Evolutionary conservation across 1,284 basidiomycete genomes (phyloP), one percentile per base, ranked within the genome.

Genomic region (Ceratobasidium sp.): DNA sequence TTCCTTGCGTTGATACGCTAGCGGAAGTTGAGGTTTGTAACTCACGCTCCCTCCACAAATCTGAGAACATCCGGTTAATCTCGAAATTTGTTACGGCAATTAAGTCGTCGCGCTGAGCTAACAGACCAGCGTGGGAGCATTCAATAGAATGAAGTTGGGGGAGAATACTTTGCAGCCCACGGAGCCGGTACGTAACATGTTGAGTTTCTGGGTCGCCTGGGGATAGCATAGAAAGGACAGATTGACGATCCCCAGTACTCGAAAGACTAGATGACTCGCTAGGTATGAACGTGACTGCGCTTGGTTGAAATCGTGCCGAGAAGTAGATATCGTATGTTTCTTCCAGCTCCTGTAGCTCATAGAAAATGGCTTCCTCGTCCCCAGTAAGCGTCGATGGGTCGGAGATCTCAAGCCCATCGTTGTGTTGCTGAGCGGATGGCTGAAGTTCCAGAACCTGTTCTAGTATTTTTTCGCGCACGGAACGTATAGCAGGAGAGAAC

Each of bases 201-300:
- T 37, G 56, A 32, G 56, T 59, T 59, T 29, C 56, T 59, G 56
- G 56, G 56, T 59, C 56, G 56, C 29, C 34, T 6, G 56, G 56
- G 15, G 56, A 59, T 9, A 59, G 34, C 4, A 25, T n/a, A 25
- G 56, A 11, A 13, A 59, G 34, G 56, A 59, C 32, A 1, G 56
- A 59, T 13, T 59, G 25, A 13, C 29, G 56, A 37, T 59, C 56
- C 15, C n/a, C 32, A 59, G 56, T 25, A 59, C n/a, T n/a, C n/a
- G 25, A 32, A n/a, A 37, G 56, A 32, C 5, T 25, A 13, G 15
- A 1, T 29, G 25, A 59, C 19, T 51, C 49, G 56, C 56, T 32
- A 9, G 25, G n/a, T 32, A 59, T n/a, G 34, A 59, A 59, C 9
- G 25, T 29, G 34, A 59, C 56, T 59, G 13, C 34, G 34, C 29